Base-by-base conservation (phyloP, 1,284 basidiomycete genomes). In the Malassezia japonica region DNA sequence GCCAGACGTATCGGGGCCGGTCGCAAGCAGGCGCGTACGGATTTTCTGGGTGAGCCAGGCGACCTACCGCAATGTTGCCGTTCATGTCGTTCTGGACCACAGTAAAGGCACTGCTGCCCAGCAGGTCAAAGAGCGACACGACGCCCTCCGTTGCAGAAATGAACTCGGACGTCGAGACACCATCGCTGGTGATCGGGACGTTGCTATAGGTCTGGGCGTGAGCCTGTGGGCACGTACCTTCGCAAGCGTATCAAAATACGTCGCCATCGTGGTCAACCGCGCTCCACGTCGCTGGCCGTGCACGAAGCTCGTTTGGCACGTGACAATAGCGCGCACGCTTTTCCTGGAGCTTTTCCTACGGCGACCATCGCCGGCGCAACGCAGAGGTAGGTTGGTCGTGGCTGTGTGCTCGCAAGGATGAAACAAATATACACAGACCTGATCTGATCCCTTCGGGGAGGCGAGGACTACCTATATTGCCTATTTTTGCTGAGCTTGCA, bases 41-140 rank as follows among this genome's bases (percentile, higher is more conserved):
- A 95, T 83, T 57, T 65, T 65, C 64, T 64, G 56, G 23, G n/a
- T 15, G 7, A 13, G 15, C 6, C 6, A 10, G 4, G 20, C 9
- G 24, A 57, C 63, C 41, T 47, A 68, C 65, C 38, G 78, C 77
- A 74, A 98, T 94, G 77, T 99, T 99, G 23, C 89, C 87, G 54
- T 81, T 86, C 64, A 99, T 74, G 76, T 99, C 94, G 61, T 75
- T 81, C 75, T 90, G 83, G 6, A 99, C 92, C 21, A 85, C 78
- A 2, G 77, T 64, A 73, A 99, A 96, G 0, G 91, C 87, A 4
- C 85, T 76, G 61, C 86, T 88, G 56, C 86, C 85, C 43, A 98
- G 83, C 20, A 95, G 78, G 77, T 89, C 92, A 90, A 98, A 95
- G 63, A 99, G 78, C 61, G 84, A 83, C 59, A 92, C 85, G 42